phyloP scores from a whole-genome alignment of 1,139 yeast genomes.

The Kluyveromyces marxianus region DNA sequence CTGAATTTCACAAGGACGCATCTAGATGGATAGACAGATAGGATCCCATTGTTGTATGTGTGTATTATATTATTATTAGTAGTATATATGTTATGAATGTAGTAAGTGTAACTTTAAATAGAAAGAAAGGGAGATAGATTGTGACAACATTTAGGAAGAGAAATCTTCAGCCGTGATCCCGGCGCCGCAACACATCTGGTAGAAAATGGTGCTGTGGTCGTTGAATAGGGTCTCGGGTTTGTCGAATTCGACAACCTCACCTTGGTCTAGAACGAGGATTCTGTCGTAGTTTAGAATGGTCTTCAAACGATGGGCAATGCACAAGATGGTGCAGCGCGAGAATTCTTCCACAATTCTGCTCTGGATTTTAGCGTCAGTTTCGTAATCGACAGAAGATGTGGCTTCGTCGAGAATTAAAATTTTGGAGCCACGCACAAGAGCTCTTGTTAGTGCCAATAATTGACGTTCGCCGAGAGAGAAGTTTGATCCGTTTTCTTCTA shows the following conservation, averaged over 20 bases:
- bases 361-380: constrained; percentile 68
- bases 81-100: no score
- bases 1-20: no score
- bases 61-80: no score
- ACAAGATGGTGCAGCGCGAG: constrained; percentile 57
- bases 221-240: constrained; percentile 41
- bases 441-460: constrained; percentile 66
- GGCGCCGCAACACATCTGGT: constrained; percentile 55
- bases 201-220: constrained; percentile 41
- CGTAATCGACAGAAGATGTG: constrained; percentile 75
- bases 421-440: constrained; percentile 61
- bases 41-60: no score
- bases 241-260: constrained; percentile 54
- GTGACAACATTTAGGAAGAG: no score
- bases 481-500: constrained; percentile 68
- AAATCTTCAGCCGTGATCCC: constrained; percentile 40
- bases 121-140: no score
- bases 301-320: constrained; percentile 72
- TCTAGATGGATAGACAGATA: no score
- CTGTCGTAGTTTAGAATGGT: constrained; percentile 61
- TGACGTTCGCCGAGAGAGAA: constrained; percentile 77
- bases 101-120: no score
- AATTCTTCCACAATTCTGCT: constrained; percentile 55
- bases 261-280: constrained; percentile 59
- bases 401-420: constrained; percentile 75